Percentiles rank a stretch among this genome's conserved stretches.
phyloP scores from a whole-genome alignment of 306 rosid genomes.

The Rubus idaeus region DNA sequence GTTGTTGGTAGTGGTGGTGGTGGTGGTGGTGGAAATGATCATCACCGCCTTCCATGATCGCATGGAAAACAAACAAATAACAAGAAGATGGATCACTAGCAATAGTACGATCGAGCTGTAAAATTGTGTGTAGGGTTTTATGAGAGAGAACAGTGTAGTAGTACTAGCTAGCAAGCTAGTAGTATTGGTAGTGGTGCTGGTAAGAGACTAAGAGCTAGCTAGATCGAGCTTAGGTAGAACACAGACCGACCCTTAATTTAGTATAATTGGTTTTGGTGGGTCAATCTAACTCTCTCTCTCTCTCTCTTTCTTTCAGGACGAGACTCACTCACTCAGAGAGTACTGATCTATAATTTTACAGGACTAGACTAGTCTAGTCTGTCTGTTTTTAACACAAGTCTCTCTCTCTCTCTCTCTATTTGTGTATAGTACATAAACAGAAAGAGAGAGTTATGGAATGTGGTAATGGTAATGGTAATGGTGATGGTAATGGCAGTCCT shows the following conservation, averaged over 20 bases:
- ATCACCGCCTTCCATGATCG: constrained; percentile 89
- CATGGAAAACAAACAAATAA: constrained; percentile 37
- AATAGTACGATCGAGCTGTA: neutral
- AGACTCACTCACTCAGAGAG: constrained; percentile 7
- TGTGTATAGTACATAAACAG: neutral
- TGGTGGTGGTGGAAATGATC: constrained; percentile 60
- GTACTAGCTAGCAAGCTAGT: neutral
- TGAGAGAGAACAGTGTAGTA: neutral
- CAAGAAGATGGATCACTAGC: neutral
- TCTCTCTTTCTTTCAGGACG: constrained; percentile 12
- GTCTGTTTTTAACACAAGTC: constrained; percentile 14
- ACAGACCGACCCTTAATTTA: constrained; percentile 7
- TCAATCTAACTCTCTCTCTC: neutral
- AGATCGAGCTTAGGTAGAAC: neutral
- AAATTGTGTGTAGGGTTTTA: constrained; percentile 18
- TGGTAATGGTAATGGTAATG: constrained; percentile 1
- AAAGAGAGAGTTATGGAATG: neutral
- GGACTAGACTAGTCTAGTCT: neutral
- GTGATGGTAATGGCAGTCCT: neutral
- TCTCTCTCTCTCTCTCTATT: no score
- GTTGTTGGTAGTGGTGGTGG: constrained; percentile 11
- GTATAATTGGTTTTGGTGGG: constrained; percentile 25
- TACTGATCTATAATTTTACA: neutral
- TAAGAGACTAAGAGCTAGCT: neutral
- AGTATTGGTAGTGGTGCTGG: neutral